Percentiles rank a stretch among this genome's conserved stretches.
Evolutionary conservation across 768 basidiomycete genomes (phyloP).

Genomic region (Lactarius akahatsu): DNA sequence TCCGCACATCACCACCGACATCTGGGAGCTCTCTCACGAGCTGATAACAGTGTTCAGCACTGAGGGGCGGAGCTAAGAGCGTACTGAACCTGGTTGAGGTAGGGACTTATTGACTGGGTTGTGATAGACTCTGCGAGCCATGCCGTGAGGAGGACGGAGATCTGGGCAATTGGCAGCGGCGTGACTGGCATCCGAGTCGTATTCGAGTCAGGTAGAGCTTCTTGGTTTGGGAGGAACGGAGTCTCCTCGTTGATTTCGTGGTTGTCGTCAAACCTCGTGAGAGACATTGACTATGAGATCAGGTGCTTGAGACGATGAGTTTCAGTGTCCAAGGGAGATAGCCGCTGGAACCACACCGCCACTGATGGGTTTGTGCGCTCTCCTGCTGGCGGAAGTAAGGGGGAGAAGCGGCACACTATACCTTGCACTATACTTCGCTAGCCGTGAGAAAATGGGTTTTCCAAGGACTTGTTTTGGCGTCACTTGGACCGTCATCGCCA

Average conservation of each 20-base stretch:
- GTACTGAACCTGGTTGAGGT: background rate
- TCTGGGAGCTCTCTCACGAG: background rate
- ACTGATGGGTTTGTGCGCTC: background rate
- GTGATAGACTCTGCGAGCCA: background rate
- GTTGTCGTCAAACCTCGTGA: background rate
- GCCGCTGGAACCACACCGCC: background rate
- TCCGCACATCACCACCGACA: background rate
- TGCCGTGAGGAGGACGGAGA: background rate
- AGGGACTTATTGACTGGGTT: background rate
- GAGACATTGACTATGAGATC: background rate
- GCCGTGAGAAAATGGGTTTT: too few species aligned
- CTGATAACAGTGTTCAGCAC: background rate
- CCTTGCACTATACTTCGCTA: background rate
- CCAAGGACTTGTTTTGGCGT: too few species aligned
- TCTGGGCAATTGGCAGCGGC: background rate
- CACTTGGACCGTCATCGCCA: too few species aligned
- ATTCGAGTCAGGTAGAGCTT: background rate
- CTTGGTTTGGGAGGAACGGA: background rate
- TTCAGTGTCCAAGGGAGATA: background rate
- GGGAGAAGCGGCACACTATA: background rate
- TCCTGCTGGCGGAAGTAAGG: background rate
- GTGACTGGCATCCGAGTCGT: background rate
- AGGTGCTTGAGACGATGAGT: background rate
- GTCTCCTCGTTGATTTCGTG: background rate
- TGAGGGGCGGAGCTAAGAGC: background rate